A percentile compares a stretch with the other conserved stretches of the same genome.
These are phyloP conservation scores for Cyberlindnera suaveolens DNA, from an alignment of 805 yeast species.

Conservation along the genomic window DNA sequence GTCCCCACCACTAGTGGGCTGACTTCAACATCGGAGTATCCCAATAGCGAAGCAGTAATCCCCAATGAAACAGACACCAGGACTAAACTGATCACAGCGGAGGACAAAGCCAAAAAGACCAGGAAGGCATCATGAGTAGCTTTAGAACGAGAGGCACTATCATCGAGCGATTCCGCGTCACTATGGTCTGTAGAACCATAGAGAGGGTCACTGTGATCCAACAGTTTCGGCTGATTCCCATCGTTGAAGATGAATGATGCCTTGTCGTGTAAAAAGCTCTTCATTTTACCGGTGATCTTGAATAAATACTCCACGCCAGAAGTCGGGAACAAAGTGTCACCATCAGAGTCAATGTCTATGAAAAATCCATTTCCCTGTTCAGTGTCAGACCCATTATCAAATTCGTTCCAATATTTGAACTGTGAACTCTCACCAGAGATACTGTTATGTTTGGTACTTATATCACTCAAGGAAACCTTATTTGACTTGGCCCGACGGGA, in stretches of 20 bases:
- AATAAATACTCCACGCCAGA: conserved; percentile 26
- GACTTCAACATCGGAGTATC: conserved; percentile 19
- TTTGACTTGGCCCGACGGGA: conserved; percentile 4
- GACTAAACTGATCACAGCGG: conserved; percentile 34
- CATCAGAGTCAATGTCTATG: conserved; percentile 27
- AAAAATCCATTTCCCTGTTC: conserved; percentile 34
- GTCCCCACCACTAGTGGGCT: conserved; percentile 23
- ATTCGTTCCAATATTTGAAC: conserved; percentile 59
- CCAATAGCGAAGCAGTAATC: conserved; percentile 28
- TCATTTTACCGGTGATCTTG: conserved; percentile 12
- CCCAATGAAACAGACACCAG: conserved; percentile 40
- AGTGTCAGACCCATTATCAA: conserved; percentile 54
- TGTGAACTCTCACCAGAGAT: conserved; percentile 15
- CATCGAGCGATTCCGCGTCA: conserved; percentile 13
- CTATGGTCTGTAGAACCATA: conserved; percentile 3
- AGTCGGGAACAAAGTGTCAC: conserved; percentile 21
- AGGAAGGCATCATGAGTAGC: conserved; percentile 37
- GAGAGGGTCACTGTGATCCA: neutral
- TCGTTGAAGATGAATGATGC: conserved; percentile 16
- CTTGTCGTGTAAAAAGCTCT: conserved; percentile 9
- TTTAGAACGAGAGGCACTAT: neutral
- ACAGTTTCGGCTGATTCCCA: neutral
- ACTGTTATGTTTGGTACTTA: conserved; percentile 1
- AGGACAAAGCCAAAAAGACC: conserved; percentile 36
- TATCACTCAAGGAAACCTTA: conserved; percentile 7